phyloP scores from a whole-genome alignment of 805 yeast genomes.

The Kodamaea leandrae region DNA sequence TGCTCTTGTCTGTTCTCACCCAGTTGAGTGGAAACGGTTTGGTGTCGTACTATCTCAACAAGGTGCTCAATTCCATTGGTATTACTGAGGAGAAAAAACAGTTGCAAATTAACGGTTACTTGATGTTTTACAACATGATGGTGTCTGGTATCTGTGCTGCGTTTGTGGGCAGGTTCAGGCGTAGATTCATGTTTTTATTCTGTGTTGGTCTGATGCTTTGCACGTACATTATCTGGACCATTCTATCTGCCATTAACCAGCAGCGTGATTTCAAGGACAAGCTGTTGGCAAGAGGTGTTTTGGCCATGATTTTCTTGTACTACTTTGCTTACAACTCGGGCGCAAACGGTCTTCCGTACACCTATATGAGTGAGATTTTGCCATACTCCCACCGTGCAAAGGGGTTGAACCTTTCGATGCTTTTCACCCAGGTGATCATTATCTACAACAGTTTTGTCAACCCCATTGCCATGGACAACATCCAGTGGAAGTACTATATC shows the following conservation, averaged over 20 bases:
- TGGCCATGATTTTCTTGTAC: slow-evolving; percentile 26
- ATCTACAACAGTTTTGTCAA: slow-evolving; percentile 15
- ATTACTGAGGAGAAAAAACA: slow-evolving; percentile 45
- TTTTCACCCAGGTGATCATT: slow-evolving; percentile 36
- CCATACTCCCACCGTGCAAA: no score
- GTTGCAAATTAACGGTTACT: slow-evolving; percentile 49
- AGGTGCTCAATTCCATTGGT: slow-evolving; percentile 53
- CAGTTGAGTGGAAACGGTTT: slow-evolving; percentile 53
- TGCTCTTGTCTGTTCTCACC: slow-evolving; percentile 34
- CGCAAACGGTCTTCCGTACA: slow-evolving; percentile 5
- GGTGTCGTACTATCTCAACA: slow-evolving; percentile 49
- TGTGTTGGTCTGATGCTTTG: slow-evolving; percentile 30
- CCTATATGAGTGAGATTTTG: slow-evolving; percentile 9
- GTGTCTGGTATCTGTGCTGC: slow-evolving; percentile 22
- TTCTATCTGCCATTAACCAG: slow-evolving; percentile 23
- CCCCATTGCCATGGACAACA: slow-evolving; percentile 22
- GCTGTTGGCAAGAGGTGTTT: slow-evolving; percentile 19
- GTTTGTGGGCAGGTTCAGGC: slow-evolving; percentile 21
- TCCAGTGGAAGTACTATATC: slow-evolving; percentile 13
- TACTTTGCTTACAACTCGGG: slow-evolving; percentile 21
- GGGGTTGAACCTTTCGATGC: slow-evolving; percentile 1
- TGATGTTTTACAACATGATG: slow-evolving; percentile 46
- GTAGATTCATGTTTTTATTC: slow-evolving; percentile 36
- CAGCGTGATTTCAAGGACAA: slow-evolving; percentile 16
- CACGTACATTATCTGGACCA: slow-evolving; percentile 24